Conservation (phyloP, 306 rosid species). For the Rubus idaeus region DNA sequence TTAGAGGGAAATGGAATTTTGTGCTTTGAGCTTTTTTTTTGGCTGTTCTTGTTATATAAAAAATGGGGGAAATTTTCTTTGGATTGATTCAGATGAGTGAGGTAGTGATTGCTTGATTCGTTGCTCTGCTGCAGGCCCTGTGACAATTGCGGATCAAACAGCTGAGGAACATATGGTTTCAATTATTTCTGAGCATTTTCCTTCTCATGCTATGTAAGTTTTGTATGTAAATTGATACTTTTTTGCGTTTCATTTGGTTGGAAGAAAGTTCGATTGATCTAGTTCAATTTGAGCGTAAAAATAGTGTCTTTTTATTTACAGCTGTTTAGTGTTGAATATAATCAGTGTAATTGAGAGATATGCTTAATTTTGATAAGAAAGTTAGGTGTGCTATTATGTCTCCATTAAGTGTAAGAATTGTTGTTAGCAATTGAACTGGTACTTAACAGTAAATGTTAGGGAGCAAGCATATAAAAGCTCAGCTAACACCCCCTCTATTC, state of each 20-base stretch:
- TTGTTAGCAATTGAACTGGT: background rate
- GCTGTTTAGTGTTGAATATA: background rate
- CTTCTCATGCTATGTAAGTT: conserved; percentile 84
- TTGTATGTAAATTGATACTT: background rate
- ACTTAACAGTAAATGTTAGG: background rate
- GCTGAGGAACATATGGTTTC: conserved; percentile 94
- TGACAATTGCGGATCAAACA: conserved; percentile 81
- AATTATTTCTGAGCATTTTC: conserved; percentile 50
- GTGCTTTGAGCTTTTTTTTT: background rate
- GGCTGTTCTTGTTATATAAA: background rate
- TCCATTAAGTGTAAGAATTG: background rate
- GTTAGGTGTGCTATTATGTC: background rate
- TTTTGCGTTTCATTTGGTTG: background rate
- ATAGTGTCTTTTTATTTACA: background rate
- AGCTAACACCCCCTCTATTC: background rate
- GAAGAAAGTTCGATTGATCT: background rate
- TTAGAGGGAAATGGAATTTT: background rate
- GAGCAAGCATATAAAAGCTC: background rate
- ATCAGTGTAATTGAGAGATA: background rate
- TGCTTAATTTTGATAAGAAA: background rate
- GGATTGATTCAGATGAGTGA: background rate
- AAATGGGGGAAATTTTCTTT: background rate
- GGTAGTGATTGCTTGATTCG: background rate
- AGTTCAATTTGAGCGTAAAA: background rate
- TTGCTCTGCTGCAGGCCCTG: conserved; percentile 63